Evolutionary conservation across 1,284 basidiomycete genomes (phyloP), one percentile per base, ranked within the genome.

Genomic region (Termitomyces sp.): DNA sequence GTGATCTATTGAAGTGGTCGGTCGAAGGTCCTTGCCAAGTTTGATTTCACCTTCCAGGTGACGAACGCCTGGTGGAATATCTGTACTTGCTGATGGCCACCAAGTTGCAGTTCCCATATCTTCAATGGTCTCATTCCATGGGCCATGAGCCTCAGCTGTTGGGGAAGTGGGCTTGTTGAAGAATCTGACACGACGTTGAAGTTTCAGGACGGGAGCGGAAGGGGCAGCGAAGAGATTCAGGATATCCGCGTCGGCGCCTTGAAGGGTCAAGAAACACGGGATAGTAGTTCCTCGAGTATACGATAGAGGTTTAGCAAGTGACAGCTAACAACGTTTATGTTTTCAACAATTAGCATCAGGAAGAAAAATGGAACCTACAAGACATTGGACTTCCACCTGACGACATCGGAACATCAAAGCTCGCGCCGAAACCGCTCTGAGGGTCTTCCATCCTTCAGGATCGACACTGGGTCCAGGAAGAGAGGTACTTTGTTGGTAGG

Each of bases 41-140:
- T 67, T 68, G 38, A 80, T 76, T 62, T 79, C 78, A 4, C 78
- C 78, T 54, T 78, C 75, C 16, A 79, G 65, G 46, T 69, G 65
- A 19, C 75, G 71, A 30, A 60, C 64, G 30, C 63, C 61, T 5
- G 66, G 26, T 39, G 62, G 61, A 40, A 61, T 62, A 13, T 60
- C 57, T 16, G 60, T 58, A 16, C 66, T 64, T 21, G 64, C 57
- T 1, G 70, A 68, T 10, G 72, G 70, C 76, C 76, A 77, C 75
- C 75, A 78, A 3, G 67, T 66, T n/a, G 75, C 76, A 19, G 64
- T 64, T 7, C 68, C 70, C 53, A 74, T 62, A 42, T 74, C 72
- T 51, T 72, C 72, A 24, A 70, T 65, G 9, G 63, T 62, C 50
- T 75, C 73, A 40, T 69, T 69, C 69, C 71, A 73, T 19, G 70